These are phyloP conservation scores for Hyaloperonospora arabidopsidis DNA, from an alignment of 352 stramenopile genomes.

Conservation along the genomic window DNA sequence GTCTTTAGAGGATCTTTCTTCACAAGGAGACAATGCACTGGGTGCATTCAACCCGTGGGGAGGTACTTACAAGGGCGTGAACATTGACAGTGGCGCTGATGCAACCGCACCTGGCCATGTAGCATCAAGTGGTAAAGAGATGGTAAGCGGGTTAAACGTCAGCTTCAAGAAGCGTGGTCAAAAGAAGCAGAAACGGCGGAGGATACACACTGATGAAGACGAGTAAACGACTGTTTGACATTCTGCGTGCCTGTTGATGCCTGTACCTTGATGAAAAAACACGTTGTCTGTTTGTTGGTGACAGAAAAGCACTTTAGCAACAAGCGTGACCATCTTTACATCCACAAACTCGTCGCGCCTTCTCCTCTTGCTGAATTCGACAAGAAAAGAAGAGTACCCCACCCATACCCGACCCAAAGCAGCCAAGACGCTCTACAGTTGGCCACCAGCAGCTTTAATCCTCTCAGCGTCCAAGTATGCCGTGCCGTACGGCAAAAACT, in stretches of 20 bases:
- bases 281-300: conserved; percentile 18
- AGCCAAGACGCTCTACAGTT: conserved; percentile 50
- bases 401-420: conserved; percentile 5
- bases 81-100: conserved; percentile 36
- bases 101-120: not conserved
- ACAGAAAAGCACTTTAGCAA: conserved; percentile 22
- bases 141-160: conserved; percentile 53
- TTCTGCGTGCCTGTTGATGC: conserved; percentile 22
- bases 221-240: conserved; percentile 16
- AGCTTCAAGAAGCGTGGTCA: conserved; percentile 67
- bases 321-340: conserved; percentile 15
- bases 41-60: conserved; percentile 79
- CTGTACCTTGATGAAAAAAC: conserved; percentile 27
- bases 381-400: conserved; percentile 7
- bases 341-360: conserved; percentile 12
- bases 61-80: conserved; percentile 76
- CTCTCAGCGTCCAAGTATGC: conserved; percentile 84
- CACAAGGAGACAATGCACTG: conserved; percentile 64
- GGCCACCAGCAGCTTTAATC: conserved; percentile 71
- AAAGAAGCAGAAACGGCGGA: conserved; percentile 67
- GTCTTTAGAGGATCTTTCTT: conserved; percentile 54
- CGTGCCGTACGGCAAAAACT: conserved; percentile 87
- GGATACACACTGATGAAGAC: conserved; percentile 46
- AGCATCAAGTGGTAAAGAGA: conserved; percentile 26
- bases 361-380: conserved; percentile 16